These are phyloP conservation scores for Acidiella bohemica DNA, from an alignment of 495 filamentous ascomycete genomes.

Conservation along the genomic window DNA sequence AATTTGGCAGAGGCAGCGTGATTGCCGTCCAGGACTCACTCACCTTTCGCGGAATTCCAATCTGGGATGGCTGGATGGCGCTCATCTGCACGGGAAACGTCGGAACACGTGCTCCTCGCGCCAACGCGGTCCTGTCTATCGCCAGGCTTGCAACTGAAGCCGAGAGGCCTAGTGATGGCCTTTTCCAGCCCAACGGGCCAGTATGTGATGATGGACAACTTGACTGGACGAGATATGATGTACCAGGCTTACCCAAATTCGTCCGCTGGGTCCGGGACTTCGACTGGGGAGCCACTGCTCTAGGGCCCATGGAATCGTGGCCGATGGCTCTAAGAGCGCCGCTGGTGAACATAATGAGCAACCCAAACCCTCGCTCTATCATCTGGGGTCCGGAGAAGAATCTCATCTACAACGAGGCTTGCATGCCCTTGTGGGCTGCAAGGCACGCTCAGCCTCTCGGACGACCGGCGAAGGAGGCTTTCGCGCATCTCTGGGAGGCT, in stretches of 20 bases:
- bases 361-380: constrained; percentile 55
- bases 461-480: constrained; percentile 42
- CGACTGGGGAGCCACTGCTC: constrained; percentile 48
- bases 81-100: too few species aligned
- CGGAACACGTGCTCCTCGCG: too few species aligned
- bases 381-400: constrained; percentile 53
- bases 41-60: too few species aligned
- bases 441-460: constrained; percentile 58
- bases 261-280: constrained; percentile 49
- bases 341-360: constrained; percentile 51
- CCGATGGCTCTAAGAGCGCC: constrained; percentile 43
- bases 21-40: too few species aligned
- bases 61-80: too few species aligned
- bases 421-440: constrained; percentile 36
- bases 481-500: constrained; percentile 51
- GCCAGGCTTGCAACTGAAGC: too few species aligned
- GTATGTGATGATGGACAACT: too few species aligned
- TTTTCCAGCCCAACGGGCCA: too few species aligned
- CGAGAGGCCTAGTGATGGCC: too few species aligned
- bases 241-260: neutral
- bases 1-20: too few species aligned
- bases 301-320: constrained; percentile 55
- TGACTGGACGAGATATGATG: too few species aligned
- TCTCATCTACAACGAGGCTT: constrained; percentile 60
- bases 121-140: too few species aligned